Conservation (phyloP, 441 rosid genomes). For the Mallotus japonicus region DNA sequence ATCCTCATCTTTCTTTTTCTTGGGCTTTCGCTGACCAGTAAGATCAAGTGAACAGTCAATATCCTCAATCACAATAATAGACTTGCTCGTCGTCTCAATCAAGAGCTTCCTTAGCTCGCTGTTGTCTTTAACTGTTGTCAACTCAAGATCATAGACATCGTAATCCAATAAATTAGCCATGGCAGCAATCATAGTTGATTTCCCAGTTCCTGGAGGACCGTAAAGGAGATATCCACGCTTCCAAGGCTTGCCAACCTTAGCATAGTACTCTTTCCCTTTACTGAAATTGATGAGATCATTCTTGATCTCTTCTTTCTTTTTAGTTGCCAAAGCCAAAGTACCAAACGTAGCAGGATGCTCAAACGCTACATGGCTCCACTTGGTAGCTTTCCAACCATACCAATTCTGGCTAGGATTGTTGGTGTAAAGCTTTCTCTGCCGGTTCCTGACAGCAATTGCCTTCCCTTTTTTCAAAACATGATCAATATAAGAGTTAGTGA, state of each 20-base stretch:
- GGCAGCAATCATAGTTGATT: not conserved
- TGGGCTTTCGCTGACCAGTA: not conserved
- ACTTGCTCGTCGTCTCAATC: not conserved
- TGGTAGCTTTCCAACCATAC: not conserved
- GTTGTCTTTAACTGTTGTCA: not conserved
- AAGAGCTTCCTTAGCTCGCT: not conserved
- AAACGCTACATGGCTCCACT: not conserved
- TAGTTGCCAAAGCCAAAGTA: not conserved
- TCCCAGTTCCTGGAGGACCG: not conserved
- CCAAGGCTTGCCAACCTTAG: not conserved
- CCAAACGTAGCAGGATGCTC: not conserved
- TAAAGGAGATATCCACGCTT: not conserved
- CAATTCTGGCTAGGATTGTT: not conserved
- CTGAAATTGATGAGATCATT: not conserved
- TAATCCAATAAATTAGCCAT: not conserved
- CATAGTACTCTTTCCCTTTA: not conserved
- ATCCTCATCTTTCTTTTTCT: not conserved
- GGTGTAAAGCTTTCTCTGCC: not conserved
- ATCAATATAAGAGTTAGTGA: not conserved
- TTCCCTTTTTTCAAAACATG: not conserved
- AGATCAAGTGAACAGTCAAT: not conserved
- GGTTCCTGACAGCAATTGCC: not conserved
- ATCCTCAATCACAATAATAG: not conserved
- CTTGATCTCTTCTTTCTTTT: not conserved
- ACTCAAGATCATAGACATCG: not conserved